Base-by-base conservation (phyloP, 2,329 filamentous ascomycete species). In the Biscogniauxia marginata region DNA sequence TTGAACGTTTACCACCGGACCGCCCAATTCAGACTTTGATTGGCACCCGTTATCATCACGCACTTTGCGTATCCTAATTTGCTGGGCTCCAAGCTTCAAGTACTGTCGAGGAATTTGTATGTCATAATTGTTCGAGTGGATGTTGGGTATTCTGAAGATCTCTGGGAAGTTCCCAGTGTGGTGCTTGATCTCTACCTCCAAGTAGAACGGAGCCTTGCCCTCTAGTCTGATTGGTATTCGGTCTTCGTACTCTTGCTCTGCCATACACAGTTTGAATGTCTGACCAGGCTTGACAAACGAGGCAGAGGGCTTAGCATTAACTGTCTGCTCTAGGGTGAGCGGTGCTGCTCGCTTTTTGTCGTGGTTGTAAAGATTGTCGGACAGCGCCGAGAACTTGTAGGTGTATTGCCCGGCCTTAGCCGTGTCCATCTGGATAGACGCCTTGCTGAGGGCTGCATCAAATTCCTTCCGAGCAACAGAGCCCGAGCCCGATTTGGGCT, bases 171-270 rank as follows among this genome's bases (percentile, higher is more conserved):
- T 84, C 22, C 86, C 89, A 53, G 90, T 88, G 68, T 96, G 89
- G 67, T 98, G 93, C 75, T 93, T 96, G 74, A 99, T 91, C 67
- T 93, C 92, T 21, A 98, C 83, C 71, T 98, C 95, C 4, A 99
- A 79, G 49, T 87, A 88, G 76, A 99, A 99, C 0, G 95, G 95
- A 6, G 93, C 85, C 16, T 88, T 79, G 43, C 95, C 95, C 57
- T 89, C 89, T 18, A 99, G 81, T 2, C 84, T 87, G 57, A 99
- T 88, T 0, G 93, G 93, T 53, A 99, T 96, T 44, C 84, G 86
- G 68, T 99, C 93, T 66, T 96, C 91, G 25, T 87, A 85, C 53
- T 85, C 85, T 50, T 89, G 84, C 66, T 96, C 91, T 49, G 92
- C 87, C 71, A 92, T 88, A 75, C 95, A 99, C 74, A 93, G 96